phyloP scores from a whole-genome alignment of 345 rosid species.

The Euphorbia tirucalli region DNA sequence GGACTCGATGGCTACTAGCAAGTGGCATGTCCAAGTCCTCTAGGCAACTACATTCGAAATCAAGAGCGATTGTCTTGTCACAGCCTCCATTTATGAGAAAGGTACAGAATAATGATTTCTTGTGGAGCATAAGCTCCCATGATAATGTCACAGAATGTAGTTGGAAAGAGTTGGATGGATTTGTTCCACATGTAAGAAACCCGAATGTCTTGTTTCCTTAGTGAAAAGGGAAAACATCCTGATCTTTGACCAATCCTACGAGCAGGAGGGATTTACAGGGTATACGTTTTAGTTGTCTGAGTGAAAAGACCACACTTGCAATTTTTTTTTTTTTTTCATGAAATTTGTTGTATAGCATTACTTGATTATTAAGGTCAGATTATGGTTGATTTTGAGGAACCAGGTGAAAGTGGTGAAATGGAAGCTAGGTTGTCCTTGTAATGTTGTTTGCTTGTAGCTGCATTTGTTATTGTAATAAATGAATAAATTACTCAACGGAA shows the following conservation, averaged over 20 bases:
- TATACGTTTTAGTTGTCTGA: neutral
- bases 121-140: constrained; percentile 65
- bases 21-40: constrained; percentile 47
- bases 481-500: no score
- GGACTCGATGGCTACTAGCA: constrained; percentile 62
- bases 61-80: constrained; percentile 42
- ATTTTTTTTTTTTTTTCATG: neutral
- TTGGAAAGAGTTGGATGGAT: constrained; percentile 27
- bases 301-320: neutral
- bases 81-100: constrained; percentile 26
- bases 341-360: neutral
- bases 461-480: no score
- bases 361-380: neutral
- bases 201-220: constrained; percentile 44
- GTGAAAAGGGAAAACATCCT: constrained; percentile 30
- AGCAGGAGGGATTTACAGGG: constrained; percentile 3
- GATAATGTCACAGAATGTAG: constrained; percentile 23
- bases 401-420: neutral
- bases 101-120: constrained; percentile 25
- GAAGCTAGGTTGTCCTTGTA: no score
- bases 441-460: no score
- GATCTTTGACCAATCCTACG: constrained; percentile 1
- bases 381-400: neutral
- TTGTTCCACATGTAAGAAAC: constrained; percentile 46
- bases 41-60: constrained; percentile 35